Percentiles rank a stretch among this genome's conserved stretches.
Conservation (phyloP, 257 asterid genomes). For the Nicotiana noctiflora region DNA sequence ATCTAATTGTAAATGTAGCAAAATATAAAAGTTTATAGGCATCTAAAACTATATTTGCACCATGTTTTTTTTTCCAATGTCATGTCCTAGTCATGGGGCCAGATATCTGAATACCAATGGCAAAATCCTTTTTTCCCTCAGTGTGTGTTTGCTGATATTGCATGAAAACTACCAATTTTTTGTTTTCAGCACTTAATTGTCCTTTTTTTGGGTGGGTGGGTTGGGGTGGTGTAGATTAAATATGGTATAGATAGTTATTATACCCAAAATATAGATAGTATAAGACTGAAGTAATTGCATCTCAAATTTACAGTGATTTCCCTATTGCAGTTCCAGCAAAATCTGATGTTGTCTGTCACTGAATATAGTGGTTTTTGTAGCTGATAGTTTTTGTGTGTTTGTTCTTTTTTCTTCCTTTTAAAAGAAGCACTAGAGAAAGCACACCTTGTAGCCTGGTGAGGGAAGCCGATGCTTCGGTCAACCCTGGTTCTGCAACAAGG, state of each 20-base stretch:
- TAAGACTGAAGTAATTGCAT: neutral
- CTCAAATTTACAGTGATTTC: neutral
- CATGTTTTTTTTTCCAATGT: neutral
- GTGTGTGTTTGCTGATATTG: neutral
- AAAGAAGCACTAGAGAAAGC: constrained; percentile 62
- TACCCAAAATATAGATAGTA: neutral
- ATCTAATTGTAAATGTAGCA: neutral
- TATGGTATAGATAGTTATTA: neutral
- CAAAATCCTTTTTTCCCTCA: neutral
- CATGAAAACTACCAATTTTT: neutral
- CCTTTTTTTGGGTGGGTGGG: neutral
- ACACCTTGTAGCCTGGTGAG: constrained; percentile 52
- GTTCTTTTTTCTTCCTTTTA: neutral
- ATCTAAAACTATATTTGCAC: neutral
- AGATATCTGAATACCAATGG: neutral
- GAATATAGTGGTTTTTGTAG: neutral
- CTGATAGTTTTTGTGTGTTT: neutral
- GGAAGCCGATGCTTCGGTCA: constrained; percentile 19
- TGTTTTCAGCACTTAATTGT: neutral
- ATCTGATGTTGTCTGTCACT: neutral
- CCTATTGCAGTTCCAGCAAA: neutral
- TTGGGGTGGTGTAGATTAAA: neutral
- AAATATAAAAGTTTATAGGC: neutral
- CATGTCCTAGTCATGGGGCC: constrained; percentile 12
- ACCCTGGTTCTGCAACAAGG: constrained; percentile 51